Evolutionary conservation across 345 rosid genomes (phyloP).

Genomic region (Kandelia obovata): DNA sequence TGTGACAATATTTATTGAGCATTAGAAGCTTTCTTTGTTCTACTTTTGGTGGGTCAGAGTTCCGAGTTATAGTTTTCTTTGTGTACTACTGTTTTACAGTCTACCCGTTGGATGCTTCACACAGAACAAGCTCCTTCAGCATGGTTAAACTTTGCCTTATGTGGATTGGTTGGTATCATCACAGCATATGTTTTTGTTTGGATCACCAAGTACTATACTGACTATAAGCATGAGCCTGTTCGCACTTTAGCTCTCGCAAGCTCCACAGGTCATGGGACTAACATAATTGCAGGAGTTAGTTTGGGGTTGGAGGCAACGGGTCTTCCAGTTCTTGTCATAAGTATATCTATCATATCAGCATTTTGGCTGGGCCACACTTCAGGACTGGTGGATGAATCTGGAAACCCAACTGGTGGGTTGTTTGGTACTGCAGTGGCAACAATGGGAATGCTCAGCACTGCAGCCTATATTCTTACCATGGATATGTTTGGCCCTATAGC

Average conservation of each 20-base stretch:
- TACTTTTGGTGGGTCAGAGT: conserved; percentile 9
- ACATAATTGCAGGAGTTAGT: conserved; percentile 97
- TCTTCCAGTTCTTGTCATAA: conserved; percentile 89
- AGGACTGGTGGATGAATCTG: conserved; percentile 88
- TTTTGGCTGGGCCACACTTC: conserved; percentile 95
- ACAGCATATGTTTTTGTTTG: conserved; percentile 91
- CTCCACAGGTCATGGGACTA: conserved; percentile 98
- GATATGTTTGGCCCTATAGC: conserved; percentile 99
- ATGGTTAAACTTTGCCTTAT: conserved; percentile 89
- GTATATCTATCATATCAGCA: conserved; percentile 73
- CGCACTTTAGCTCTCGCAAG: conserved; percentile 91
- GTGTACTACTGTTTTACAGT: conserved; percentile 46
- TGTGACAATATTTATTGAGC: conserved; percentile 1
- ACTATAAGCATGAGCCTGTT: conserved; percentile 97
- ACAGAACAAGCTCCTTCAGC: conserved; percentile 98
- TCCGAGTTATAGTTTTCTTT: conserved; percentile 12
- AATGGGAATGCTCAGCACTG: conserved; percentile 99
- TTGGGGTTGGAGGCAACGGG: conserved; percentile 99
- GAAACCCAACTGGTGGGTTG: conserved; percentile 83
- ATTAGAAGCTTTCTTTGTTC: conserved; percentile 2
- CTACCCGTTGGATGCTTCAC: conserved; percentile 97
- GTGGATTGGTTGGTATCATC: conserved; percentile 94
- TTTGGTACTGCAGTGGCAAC: conserved; percentile 99
- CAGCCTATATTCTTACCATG: conserved; percentile 98
- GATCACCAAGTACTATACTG: conserved; percentile 95